A percentile compares a stretch with the other conserved stretches of the same genome.
Evolutionary conservation across 257 asterid genomes (phyloP).

Genomic region (Solanum stenotomum): DNA sequence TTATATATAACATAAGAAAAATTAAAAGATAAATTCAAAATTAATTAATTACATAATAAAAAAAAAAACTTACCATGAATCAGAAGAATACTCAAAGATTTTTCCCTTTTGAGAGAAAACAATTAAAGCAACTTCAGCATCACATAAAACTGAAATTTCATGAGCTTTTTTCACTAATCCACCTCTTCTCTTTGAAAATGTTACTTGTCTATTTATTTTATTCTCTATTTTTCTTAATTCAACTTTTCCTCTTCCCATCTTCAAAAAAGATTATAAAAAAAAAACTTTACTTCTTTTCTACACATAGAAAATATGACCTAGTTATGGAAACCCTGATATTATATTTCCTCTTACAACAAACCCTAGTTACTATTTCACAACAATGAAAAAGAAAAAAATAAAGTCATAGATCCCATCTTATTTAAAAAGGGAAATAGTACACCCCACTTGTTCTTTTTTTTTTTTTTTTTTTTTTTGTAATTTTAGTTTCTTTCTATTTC

Average conservation of each 20-base stretch:
- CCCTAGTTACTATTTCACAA: conserved; percentile 1
- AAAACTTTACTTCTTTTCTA: not conserved
- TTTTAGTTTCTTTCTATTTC: not conserved
- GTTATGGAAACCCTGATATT: conserved; percentile 30
- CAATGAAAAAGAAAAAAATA: not conserved
- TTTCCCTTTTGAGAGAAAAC: conserved; percentile 76
- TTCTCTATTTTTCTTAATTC: conserved; percentile 69
- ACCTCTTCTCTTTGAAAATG: conserved; percentile 72
- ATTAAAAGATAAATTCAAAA: not conserved
- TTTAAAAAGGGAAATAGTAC: not conserved
- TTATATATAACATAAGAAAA: not conserved
- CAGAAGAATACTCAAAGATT: conserved; percentile 65
- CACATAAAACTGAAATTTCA: conserved; percentile 78
- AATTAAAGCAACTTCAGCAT: conserved; percentile 72
- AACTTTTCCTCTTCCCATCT: conserved; percentile 87
- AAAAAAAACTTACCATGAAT: conserved; percentile 37
- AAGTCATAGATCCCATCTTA: not conserved
- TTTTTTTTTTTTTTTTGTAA: not conserved
- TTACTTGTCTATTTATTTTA: conserved; percentile 79
- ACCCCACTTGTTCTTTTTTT: not conserved
- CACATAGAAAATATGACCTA: conserved; percentile 8
- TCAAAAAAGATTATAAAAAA: not conserved
- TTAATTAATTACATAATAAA: not conserved
- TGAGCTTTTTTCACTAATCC: conserved; percentile 80
- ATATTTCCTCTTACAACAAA: not conserved